These are phyloP conservation scores for Xylaria sp. DNA, from an alignment of 2,329 filamentous ascomycete genomes.

Conservation along the genomic window DNA sequence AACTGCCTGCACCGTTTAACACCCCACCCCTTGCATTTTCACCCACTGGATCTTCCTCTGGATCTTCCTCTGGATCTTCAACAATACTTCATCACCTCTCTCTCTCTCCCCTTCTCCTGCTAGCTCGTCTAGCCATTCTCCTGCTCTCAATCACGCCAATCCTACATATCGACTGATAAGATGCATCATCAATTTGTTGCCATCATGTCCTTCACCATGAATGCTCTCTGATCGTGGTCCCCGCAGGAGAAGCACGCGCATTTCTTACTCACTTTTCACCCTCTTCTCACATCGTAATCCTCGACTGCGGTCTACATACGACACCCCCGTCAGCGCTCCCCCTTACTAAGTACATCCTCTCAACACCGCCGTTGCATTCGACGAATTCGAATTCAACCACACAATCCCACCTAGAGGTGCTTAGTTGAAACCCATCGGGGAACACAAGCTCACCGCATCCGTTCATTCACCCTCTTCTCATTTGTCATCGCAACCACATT, in stretches of 20 bases:
- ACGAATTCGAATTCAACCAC: neutral
- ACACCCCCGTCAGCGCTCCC: neutral
- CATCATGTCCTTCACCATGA: conserved; percentile 16
- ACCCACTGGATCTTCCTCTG: no score
- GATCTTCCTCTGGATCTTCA: neutral
- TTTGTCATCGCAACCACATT: neutral
- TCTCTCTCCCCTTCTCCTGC: neutral
- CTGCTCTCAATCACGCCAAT: neutral
- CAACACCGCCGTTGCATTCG: neutral
- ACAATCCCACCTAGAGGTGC: neutral
- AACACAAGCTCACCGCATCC: neutral
- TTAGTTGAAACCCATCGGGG: neutral
- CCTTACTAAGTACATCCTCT: neutral
- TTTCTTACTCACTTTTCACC: conserved; percentile 6
- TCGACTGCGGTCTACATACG: no score
- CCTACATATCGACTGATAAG: conserved; percentile 5
- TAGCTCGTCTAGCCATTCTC: neutral
- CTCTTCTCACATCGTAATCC: neutral
- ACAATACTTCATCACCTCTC: neutral
- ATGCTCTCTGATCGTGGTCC: conserved; percentile 22
- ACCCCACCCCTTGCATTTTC: neutral
- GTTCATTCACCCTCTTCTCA: neutral
- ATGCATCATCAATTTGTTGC: conserved; percentile 15
- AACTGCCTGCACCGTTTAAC: neutral
- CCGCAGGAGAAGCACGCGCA: conserved; percentile 10